These are phyloP conservation scores for Saccharomycopsis selenospora DNA, from an alignment of 805 yeast species.

Conservation along the genomic window DNA sequence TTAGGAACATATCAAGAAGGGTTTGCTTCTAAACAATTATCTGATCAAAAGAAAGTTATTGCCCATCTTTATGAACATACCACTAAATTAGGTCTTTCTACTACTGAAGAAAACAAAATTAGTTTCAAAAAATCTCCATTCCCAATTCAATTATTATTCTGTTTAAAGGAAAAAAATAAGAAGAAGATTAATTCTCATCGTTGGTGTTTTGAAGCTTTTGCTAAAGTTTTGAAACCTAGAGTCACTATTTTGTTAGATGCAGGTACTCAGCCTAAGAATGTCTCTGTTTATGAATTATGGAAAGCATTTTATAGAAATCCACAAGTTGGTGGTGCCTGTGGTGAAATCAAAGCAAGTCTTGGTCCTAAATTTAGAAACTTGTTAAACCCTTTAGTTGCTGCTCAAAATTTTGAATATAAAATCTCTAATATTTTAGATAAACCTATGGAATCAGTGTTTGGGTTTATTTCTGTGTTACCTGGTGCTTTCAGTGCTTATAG, in stretches of 20 bases:
- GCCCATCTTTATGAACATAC: constrained; percentile 93
- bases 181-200: constrained; percentile 92
- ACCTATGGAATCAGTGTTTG: constrained; percentile 92
- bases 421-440: constrained; percentile 92
- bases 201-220: constrained; percentile 94
- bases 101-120: constrained; percentile 40
- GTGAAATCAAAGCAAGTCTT: constrained; percentile 83
- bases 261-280: constrained; percentile 85
- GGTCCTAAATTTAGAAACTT: constrained; percentile 54
- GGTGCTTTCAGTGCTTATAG: constrained; percentile 97
- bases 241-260: constrained; percentile 84
- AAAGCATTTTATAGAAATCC: constrained; percentile 68
- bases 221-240: constrained; percentile 72
- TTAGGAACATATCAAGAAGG: constrained; percentile 94
- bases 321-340: constrained; percentile 95
- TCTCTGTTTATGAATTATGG: constrained; percentile 87
- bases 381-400: constrained; percentile 84
- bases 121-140: constrained; percentile 60
- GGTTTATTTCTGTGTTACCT: constrained; percentile 89
- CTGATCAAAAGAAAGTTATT: constrained; percentile 65
- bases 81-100: constrained; percentile 66
- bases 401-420: constrained; percentile 95
- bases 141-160: constrained; percentile 85
- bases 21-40: constrained; percentile 85
- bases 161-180: constrained; percentile 82